phyloP scores from a whole-genome alignment of 169 alveolate genomes.

The Plasmodium coatneyi region DNA sequence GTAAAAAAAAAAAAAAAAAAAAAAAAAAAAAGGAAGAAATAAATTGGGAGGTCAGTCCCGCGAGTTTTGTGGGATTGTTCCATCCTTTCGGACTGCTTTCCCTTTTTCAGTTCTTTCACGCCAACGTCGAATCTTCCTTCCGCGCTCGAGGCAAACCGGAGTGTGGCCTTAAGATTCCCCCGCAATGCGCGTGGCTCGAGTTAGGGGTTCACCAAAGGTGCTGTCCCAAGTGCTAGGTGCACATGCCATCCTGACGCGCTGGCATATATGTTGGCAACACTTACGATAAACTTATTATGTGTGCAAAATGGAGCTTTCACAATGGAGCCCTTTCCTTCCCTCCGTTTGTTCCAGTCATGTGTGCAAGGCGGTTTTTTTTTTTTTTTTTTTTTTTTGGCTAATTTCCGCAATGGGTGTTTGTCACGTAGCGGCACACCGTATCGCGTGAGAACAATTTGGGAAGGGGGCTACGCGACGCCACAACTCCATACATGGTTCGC shows the following conservation, averaged over 20 bases:
- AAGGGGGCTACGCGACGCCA: neutral
- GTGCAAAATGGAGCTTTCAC: neutral
- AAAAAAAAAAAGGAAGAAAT: neutral
- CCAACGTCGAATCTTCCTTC: neutral
- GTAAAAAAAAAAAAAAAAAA: neutral
- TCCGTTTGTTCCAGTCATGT: neutral
- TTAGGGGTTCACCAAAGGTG: neutral
- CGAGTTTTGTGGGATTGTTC: neutral
- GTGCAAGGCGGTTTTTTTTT: neutral
- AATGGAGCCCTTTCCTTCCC: neutral
- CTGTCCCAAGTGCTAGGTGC: neutral
- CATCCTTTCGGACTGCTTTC: neutral
- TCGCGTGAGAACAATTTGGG: neutral
- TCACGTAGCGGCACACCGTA: neutral
- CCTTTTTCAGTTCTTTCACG: neutral
- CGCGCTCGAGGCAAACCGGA: neutral
- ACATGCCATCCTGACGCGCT: neutral
- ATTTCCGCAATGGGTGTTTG: neutral
- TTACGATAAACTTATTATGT: neutral
- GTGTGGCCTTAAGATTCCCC: neutral
- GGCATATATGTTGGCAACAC: neutral
- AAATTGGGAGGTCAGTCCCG: neutral
- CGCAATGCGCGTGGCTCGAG: neutral
- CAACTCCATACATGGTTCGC: neutral
- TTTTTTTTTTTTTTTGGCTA: neutral